These are phyloP conservation scores for Paecilomyces fulvus DNA, from an alignment of 2,329 filamentous ascomycete species.

Conservation along the genomic window DNA sequence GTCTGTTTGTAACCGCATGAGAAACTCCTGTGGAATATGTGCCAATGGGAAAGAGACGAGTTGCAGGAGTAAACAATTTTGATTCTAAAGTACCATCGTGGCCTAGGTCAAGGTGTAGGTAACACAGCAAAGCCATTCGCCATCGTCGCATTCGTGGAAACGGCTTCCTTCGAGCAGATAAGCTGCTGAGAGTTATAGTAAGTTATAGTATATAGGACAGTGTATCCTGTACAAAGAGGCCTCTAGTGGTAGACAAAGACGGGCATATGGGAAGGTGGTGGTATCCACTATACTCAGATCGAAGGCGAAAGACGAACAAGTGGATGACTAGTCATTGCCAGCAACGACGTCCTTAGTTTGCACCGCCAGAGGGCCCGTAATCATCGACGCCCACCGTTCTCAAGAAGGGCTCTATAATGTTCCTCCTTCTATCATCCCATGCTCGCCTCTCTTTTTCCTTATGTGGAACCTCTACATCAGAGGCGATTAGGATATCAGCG, in stretches of 20 bases:
- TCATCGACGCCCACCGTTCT: conserved; percentile 30
- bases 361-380: conserved; percentile 23
- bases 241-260: neutral
- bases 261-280: neutral
- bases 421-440: conserved; percentile 55
- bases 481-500: conserved; percentile 53
- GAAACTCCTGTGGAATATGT: no score
- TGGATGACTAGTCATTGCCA: neutral
- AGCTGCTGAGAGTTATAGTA: neutral
- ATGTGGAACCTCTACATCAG: conserved; percentile 24
- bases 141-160: neutral
- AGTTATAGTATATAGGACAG: neutral
- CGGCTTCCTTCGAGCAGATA: neutral
- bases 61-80: neutral
- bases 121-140: neutral
- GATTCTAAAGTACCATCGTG: neutral
- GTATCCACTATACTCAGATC: neutral
- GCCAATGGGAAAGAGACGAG: no score
- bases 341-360: conserved; percentile 1
- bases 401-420: conserved; percentile 64
- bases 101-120: neutral
- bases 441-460: conserved; percentile 53
- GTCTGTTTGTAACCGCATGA: no score
- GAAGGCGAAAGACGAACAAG: neutral
- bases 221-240: neutral